Evolutionary conservation across 495 filamentous ascomycete species (phyloP), one percentile per base, ranked within the genome.

Genomic region (Xylaria flabelliformis): DNA sequence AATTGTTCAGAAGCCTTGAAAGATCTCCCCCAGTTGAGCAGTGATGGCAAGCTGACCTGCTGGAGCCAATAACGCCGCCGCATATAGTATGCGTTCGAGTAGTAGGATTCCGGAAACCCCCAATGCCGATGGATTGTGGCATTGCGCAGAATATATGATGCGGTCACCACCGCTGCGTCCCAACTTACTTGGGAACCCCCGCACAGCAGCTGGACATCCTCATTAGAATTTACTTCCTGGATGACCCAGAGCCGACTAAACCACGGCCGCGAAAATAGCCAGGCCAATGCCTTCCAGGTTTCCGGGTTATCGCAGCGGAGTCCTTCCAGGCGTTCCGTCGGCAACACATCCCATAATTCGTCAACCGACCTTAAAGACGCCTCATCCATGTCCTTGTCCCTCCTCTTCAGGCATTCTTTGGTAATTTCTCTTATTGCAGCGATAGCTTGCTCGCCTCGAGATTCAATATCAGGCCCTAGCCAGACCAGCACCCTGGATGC

Each of bases 401-500:
- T 9, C 6, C 19, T 53, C 50, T 19, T 53, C 3, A 53, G 19
- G 50, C 50, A 53, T 24, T 24, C 50, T 0, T 9, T n/a, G 2
- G 50, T 21, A 26, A 53, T 53, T 21, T 19, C 21, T 7, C 6
- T 53, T 5, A 53, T 53, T 9, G n/a, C 50, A 1, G 50, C 4
- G 1, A 53, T 53, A 24, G 50, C 50, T 21, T 53, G 1, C 9
- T 53, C 7, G 50, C 50, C 50, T 19, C 6, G n/a, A 24, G 6
- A 24, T n/a, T n/a, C 19, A 0, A 24, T 6, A 8, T 53, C 50
- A 3, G 50, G 50, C 50, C 50, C 50, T 21, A 53, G n/a, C 50
- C 50, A 53, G 50, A 53, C 50, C n/a, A 53, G n/a, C 19, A 53
- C 50, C 50, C 21, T 53, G 4, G 50, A 53, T 53, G 50, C 50